A percentile compares a stretch with the other conserved stretches of the same genome.
phyloP scores from a whole-genome alignment of 257 asterid genomes.

The Solanum paucissectum region DNA sequence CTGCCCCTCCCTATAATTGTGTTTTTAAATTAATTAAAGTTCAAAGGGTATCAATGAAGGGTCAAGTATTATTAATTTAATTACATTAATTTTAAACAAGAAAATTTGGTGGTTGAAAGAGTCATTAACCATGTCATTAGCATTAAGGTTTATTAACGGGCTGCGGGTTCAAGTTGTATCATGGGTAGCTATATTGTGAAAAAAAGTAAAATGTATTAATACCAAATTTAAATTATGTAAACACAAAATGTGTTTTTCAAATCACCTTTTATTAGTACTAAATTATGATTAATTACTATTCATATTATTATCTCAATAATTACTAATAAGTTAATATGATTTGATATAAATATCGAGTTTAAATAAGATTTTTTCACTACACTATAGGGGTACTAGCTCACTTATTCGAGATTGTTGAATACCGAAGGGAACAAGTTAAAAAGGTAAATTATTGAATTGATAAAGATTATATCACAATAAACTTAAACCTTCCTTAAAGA shows the following conservation, averaged over 20 bases:
- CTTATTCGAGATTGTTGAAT: too few species aligned
- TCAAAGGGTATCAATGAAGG: not conserved
- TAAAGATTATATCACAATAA: too few species aligned
- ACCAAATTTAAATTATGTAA: not conserved
- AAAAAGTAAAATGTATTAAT: not conserved
- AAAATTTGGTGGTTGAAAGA: not conserved
- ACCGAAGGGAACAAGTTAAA: not conserved
- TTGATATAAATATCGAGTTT: not conserved
- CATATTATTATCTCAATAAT: not conserved
- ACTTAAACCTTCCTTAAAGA: too few species aligned
- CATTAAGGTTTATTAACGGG: not conserved
- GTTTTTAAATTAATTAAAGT: constrained; percentile 1
- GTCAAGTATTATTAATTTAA: not conserved
- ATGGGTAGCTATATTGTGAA: not conserved
- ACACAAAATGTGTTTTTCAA: not conserved
- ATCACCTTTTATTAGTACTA: not conserved
- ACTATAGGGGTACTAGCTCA: not conserved
- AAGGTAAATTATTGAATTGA: not conserved
- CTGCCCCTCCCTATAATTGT: not conserved
- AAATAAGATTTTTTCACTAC: not conserved
- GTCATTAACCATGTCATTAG: constrained; percentile 3
- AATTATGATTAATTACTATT: not conserved
- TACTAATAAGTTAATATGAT: not conserved
- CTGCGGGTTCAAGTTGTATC: not conserved
- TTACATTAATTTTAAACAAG: not conserved